Evolutionary conservation across 495 filamentous ascomycete species (phyloP), one percentile per base, ranked within the genome.

Genomic region (Aspergillus sparsus): DNA sequence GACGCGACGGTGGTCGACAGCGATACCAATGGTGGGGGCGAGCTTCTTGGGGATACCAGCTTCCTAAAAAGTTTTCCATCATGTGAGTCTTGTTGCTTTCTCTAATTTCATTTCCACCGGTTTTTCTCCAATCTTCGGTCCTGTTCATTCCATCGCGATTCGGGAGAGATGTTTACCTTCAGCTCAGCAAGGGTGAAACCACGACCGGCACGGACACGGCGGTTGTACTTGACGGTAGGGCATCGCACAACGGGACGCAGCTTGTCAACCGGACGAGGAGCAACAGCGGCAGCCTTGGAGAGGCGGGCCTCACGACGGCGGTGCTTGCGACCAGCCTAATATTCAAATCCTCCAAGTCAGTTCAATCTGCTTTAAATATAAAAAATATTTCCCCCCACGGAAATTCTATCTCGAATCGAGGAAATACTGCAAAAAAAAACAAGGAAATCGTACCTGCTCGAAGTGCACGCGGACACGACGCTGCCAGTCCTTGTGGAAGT

Each of bases 401-500:
- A 39, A 37, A 5, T 15, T 21, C 49, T 35, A 32, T 37, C 36
- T 36, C 27, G 27, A 57, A 31, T 69, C 49, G 63, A 51, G 52
- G 58, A 45, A 63, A 58, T 55, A 60, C 69, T 52, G 67, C 62
- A 12, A 56, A 37, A 44, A 62, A 58, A 9, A 66, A 66, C 50
- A 54, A 68, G 52, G 15, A 67, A 45, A 62, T 57, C 71, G 71
- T 92, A 98, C 93, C 93, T 98, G 94, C 84, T 98, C 91, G 84
- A 98, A 98, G 85, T 98, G 95, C 76, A 86, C 85, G 80, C 92
- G 90, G 69, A 98, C 94, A 82, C 94, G 92, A 79, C 90, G 89
- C 80, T 97, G 92, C 94, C 94, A 98, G 83, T 98, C 91, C 92
- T 98, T 98, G 85, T 92, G 94, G 92, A 98, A 98, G 80, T 98